Base-by-base conservation (phyloP, 768 basidiomycete genomes). In the Agaricus blazei region DNA sequence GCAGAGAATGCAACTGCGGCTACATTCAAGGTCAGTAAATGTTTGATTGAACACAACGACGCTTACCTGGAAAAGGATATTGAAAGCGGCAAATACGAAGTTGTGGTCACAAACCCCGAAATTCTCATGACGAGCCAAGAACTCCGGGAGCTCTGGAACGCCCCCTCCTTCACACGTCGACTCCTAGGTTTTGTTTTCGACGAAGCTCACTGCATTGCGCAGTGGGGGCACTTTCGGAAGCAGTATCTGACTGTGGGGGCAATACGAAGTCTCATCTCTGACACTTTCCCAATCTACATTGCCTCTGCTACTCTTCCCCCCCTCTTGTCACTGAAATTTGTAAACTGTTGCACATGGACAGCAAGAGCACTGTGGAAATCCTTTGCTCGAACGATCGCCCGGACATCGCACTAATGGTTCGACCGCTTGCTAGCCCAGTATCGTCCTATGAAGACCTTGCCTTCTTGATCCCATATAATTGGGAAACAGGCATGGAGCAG, bases 161-260 rank as follows among this genome's bases (percentile, higher is more conserved):
- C 54, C 63, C 56, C 48, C 12, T 3, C 0, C n/a, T 31, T 49
- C 24, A 34, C 48, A n/a, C 19, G 24, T 15, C 31, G 12, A 6
- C 48, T 37, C 34, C 31, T 34, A 1, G n/a, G 34, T 1, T 53
- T 73, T 12, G 63, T 67, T 6, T 64, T 73, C 31, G 74, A 77
- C 51, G 72, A 77, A 58, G 74, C 62, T 0, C 75, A 77, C 45
- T 74, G 73, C 50, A 24, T 45, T 4, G 11, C 11, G 9, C 44
- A 45, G 27, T 45, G 44, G 44, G 44, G 23, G 9, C 11, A 24
- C 4, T 45, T 45, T 2, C 44, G 19, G 1, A 23, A 45, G 44
- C 44, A 45, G 0, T 45, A 45, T 26, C 23, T 11, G 3, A 4
- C 23, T 9, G 9, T 45, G 5, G n/a, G n/a, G n/a, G n/a, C n/a